Percentiles rank a stretch among this genome's conserved stretches.
Evolutionary conservation across 176 grass and related monocot species (phyloP).

Genomic region (Carex parvula): DNA sequence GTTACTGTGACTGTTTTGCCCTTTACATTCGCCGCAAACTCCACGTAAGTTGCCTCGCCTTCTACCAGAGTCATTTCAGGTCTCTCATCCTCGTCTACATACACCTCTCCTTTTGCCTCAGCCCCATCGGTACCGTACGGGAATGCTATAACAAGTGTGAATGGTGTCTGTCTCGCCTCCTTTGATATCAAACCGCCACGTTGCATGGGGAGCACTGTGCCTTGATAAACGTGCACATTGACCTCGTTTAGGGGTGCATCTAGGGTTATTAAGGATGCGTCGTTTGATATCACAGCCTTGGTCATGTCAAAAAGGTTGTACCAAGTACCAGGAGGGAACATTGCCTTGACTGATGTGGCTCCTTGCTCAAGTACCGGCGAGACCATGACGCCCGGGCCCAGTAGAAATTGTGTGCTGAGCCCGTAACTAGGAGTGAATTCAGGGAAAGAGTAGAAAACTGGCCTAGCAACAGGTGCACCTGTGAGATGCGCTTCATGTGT

Average conservation of each 20-base stretch:
- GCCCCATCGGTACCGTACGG: conserved; percentile 43
- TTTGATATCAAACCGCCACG: conserved; percentile 59
- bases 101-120: conserved; percentile 56
- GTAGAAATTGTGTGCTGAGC: conserved; percentile 73
- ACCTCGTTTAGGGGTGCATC: conserved; percentile 62
- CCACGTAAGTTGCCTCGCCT: conserved; percentile 58
- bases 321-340: conserved; percentile 85
- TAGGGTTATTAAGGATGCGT: conserved; percentile 30
- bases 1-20: conserved; percentile 59
- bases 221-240: conserved; percentile 82
- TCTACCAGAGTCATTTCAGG: conserved; percentile 72
- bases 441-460: conserved; percentile 88
- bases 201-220: conserved; percentile 79
- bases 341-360: conserved; percentile 46
- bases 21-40: conserved; percentile 54
- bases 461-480: conserved; percentile 74
- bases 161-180: conserved; percentile 61
- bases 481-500: conserved; percentile 65
- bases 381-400: conserved; percentile 73
- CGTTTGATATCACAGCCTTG: conserved; percentile 47
- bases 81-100: conserved; percentile 85
- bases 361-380: conserved; percentile 67
- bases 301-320: conserved; percentile 83
- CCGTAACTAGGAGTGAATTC: conserved; percentile 61
- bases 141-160: conserved; percentile 75